Evolutionary conservation across 2,329 filamentous ascomycete genomes (phyloP).

Genomic region (Sarocladiaceae sp.): DNA sequence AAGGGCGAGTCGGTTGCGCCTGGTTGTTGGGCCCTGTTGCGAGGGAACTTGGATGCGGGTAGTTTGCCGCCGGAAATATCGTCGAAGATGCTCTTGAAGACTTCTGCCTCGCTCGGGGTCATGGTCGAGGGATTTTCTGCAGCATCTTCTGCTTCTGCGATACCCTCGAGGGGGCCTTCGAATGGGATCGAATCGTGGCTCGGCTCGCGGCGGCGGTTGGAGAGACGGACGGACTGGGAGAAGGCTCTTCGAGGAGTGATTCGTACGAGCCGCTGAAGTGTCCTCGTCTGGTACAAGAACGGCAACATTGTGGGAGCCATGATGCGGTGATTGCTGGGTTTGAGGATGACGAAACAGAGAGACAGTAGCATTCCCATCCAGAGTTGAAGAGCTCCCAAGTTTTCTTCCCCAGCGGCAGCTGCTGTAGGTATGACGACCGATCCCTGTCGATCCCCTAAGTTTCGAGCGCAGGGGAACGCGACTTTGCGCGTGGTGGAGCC

Average conservation of each 20-base stretch:
- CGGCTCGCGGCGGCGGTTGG: not conserved
- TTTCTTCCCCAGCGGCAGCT: no score
- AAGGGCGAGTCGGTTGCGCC: not conserved
- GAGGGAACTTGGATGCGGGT: conserved; percentile 18
- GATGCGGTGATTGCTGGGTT: no score
- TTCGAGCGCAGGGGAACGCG: no score
- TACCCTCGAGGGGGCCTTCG: conserved; percentile 20
- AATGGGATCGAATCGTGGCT: conserved; percentile 44
- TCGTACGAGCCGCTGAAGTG: conserved; percentile 28
- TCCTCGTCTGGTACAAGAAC: conserved; percentile 68
- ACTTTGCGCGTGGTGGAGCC: no score
- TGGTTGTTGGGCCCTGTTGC: not conserved
- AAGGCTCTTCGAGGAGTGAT: not conserved
- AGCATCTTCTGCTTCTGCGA: conserved; percentile 13
- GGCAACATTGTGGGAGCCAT: conserved; percentile 51
- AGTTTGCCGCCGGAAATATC: conserved; percentile 32
- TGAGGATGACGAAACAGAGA: no score
- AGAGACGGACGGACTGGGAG: not conserved
- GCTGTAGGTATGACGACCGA: no score
- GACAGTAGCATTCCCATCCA: no score
- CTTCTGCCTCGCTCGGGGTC: conserved; percentile 49
- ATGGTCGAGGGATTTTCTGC: conserved; percentile 39
- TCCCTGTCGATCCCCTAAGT: no score
- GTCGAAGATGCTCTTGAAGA: conserved; percentile 53
- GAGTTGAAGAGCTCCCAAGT: no score